Conservation (phyloP, 2,329 filamentous ascomycete species). For the Bipolaris oryzae region DNA sequence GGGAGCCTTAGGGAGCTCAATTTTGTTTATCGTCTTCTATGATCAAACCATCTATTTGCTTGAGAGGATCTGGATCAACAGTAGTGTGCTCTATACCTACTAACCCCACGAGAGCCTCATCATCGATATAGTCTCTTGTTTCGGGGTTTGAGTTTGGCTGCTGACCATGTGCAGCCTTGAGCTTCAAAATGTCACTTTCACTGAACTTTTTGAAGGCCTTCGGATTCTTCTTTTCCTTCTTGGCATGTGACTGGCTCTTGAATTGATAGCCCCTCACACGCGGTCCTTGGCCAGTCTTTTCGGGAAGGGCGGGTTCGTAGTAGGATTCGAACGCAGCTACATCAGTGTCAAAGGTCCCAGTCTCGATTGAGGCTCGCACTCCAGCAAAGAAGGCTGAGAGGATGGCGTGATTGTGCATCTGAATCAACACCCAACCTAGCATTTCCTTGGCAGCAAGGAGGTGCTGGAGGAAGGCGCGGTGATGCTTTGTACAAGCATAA, state of each 20-base stretch:
- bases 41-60: conserved; percentile 24
- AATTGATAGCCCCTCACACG: conserved; percentile 46
- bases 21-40: conserved; percentile 27
- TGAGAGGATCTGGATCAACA: conserved; percentile 17
- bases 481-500: conserved; percentile 83
- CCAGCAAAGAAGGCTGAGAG: conserved; percentile 74
- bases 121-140: conserved; percentile 39
- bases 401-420: conserved; percentile 85
- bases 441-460: conserved; percentile 91
- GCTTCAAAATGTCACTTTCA: conserved; percentile 30
- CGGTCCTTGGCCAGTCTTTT: conserved; percentile 77
- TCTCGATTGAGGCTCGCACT: conserved; percentile 68
- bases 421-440: conserved; percentile 91
- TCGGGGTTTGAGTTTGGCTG: conserved; percentile 35
- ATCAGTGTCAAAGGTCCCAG: conserved; percentile 62
- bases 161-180: conserved; percentile 41
- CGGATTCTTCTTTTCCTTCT: conserved; percentile 41
- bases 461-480: conserved; percentile 86
- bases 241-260: conserved; percentile 37
- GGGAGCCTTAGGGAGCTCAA: background rate
- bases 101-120: conserved; percentile 41
- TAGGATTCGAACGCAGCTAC: conserved; percentile 64
- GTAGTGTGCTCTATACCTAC: conserved; percentile 26
- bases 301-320: conserved; percentile 76
- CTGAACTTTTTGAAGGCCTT: conserved; percentile 39